Conservation (phyloP, 495 filamentous ascomycete genomes). For the Parathielavia hyrcaniae region DNA sequence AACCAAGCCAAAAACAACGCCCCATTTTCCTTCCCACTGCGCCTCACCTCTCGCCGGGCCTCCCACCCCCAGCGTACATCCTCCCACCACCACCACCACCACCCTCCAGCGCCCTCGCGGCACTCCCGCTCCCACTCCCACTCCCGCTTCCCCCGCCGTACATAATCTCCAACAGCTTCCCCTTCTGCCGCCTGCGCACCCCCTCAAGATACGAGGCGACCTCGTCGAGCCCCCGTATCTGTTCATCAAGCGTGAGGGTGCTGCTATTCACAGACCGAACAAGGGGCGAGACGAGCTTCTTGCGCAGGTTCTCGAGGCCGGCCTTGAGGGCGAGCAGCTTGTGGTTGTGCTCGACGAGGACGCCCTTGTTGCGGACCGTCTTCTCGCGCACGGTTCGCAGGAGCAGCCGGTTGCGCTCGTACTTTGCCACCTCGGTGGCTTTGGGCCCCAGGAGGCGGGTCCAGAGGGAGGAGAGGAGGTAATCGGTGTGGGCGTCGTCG, state of each 20-base stretch:
- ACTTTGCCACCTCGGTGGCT: conserved; percentile 66
- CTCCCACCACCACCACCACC: too few species aligned
- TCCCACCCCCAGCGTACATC: conserved; percentile 12
- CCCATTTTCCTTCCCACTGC: not conserved
- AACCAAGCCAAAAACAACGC: not conserved
- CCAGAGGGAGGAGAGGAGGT: conserved; percentile 75
- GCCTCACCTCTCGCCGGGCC: not conserved
- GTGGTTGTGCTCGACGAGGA: conserved; percentile 76
- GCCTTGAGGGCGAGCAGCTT: conserved; percentile 72
- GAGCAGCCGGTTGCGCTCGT: conserved; percentile 73
- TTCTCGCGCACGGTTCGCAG: conserved; percentile 70
- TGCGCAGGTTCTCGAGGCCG: conserved; percentile 68
- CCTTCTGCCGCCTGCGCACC: conserved; percentile 70
- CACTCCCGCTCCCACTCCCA: conserved; percentile 1
- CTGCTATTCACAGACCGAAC: conserved; percentile 62
- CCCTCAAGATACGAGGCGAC: conserved; percentile 67
- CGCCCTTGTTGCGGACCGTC: conserved; percentile 78
- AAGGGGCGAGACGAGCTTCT: conserved; percentile 73
- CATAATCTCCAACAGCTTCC: conserved; percentile 72
- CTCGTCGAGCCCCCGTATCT: conserved; percentile 73
- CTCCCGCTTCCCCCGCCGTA: conserved; percentile 49
- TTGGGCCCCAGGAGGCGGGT: conserved; percentile 71
- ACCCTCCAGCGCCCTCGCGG: not conserved
- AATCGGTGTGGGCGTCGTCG: conserved; percentile 66
- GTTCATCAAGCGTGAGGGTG: conserved; percentile 69